These are phyloP conservation scores for Nicotiana attenuata DNA, from an alignment of 257 asterid genomes.

Conservation along the genomic window DNA sequence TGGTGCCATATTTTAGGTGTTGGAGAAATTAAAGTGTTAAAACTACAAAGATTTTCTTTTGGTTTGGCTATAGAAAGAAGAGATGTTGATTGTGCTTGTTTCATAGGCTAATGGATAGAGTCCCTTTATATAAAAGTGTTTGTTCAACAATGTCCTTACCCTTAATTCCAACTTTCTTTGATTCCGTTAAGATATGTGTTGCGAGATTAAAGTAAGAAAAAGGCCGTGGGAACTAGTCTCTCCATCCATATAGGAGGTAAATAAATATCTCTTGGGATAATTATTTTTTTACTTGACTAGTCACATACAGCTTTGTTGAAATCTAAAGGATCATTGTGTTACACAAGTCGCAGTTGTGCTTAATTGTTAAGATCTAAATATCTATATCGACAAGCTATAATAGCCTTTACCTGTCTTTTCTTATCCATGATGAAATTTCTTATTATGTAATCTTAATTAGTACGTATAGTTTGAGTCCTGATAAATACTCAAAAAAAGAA, in stretches of 20 bases:
- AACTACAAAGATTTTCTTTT: neutral
- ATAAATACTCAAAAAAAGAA: too few relatives aligned
- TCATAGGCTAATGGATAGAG: neutral
- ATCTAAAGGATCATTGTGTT: neutral
- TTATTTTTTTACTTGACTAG: neutral
- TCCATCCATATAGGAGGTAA: neutral
- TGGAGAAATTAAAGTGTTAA: neutral
- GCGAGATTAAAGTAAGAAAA: neutral
- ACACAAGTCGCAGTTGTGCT: too few relatives aligned
- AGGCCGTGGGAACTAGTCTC: neutral
- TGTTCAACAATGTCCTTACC: neutral
- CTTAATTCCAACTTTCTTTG: neutral
- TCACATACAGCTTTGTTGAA: neutral
- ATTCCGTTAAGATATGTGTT: neutral
- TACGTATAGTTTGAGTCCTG: too few relatives aligned
- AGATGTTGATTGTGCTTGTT: neutral
- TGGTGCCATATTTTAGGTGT: conserved; percentile 28
- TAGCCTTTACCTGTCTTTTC: neutral
- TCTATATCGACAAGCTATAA: too few relatives aligned
- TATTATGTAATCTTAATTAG: too few relatives aligned
- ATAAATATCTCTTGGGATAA: neutral
- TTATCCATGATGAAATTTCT: too few relatives aligned
- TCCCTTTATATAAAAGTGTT: neutral
- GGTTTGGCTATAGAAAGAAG: neutral
- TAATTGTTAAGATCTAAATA: too few relatives aligned